Conservation (phyloP, 495 filamentous ascomycete genomes). For the Apiosordaria backusii region DNA sequence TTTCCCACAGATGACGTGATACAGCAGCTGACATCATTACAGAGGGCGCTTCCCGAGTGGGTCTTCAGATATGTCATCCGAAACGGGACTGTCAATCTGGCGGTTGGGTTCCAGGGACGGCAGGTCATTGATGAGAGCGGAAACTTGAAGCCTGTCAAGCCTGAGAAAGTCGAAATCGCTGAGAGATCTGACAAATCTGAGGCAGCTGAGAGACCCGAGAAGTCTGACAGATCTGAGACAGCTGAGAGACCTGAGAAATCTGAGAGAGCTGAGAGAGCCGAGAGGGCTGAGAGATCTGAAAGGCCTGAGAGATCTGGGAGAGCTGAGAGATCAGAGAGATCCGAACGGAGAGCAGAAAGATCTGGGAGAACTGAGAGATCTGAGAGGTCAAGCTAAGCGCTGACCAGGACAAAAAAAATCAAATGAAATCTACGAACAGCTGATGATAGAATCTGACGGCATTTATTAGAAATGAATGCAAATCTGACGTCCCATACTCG, state of each 20-base stretch:
- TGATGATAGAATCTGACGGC: background rate
- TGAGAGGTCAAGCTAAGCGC: background rate
- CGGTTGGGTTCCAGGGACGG: conserved; percentile 4
- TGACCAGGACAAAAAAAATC: background rate
- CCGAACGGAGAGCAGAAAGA: background rate
- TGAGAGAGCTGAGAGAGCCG: background rate
- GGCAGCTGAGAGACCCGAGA: background rate
- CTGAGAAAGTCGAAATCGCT: background rate
- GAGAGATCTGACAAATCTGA: background rate
- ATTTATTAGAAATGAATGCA: background rate
- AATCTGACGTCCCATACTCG: no score
- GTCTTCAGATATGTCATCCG: background rate
- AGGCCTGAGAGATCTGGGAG: background rate
- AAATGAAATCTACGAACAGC: background rate
- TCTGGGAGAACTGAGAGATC: background rate
- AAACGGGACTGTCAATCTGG: background rate
- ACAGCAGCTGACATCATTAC: background rate
- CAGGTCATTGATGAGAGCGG: conserved; percentile 17
- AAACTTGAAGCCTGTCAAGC: background rate
- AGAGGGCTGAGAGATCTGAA: background rate
- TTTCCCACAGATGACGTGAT: background rate
- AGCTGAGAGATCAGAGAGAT: background rate
- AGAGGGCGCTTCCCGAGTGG: conserved; percentile 18
- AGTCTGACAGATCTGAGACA: background rate
- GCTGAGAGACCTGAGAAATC: background rate